These are phyloP conservation scores for Lentinula sp. DNA, from an alignment of 768 basidiomycete genomes.

Conservation along the genomic window DNA sequence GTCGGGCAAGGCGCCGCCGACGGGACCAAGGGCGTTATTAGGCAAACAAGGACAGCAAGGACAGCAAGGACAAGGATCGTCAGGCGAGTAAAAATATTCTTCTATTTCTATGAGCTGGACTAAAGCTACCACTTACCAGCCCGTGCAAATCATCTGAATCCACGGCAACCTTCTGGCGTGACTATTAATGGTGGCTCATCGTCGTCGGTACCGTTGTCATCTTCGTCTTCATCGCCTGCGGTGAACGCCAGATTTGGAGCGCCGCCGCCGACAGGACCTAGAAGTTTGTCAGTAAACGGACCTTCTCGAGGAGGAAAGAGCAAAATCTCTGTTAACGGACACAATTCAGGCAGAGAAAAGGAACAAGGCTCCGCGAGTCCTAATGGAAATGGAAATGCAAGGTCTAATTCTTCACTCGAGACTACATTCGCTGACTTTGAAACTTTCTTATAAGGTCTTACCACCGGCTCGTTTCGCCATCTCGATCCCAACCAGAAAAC, in stretches of 20 bases:
- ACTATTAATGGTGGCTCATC: neutral
- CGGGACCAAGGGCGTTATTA: conserved; percentile 3
- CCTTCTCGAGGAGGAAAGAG: neutral
- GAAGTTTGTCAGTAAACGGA: conserved; percentile 4
- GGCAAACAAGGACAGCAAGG: neutral
- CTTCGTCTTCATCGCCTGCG: neutral
- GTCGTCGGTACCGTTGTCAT: neutral
- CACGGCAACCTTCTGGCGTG: neutral
- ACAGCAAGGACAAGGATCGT: neutral
- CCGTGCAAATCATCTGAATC: neutral
- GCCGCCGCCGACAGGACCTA: conserved; percentile 4
- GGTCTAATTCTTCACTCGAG: neutral
- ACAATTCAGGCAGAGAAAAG: neutral
- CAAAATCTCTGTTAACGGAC: conserved; percentile 1
- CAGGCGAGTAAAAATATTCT: neutral
- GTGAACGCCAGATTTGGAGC: conserved; percentile 1
- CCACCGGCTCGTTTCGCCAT: neutral
- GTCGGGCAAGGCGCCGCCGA: conserved; percentile 8
- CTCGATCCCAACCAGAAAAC: conserved; percentile 2
- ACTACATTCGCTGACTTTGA: neutral
- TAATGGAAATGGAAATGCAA: neutral
- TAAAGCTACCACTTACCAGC: neutral
- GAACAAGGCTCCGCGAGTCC: neutral
- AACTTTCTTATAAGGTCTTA: neutral
- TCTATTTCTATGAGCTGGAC: neutral